Percentiles rank a stretch among this genome's conserved stretches.
Conservation (phyloP, 176 grass and related monocot species). For the Eleusine indica region DNA sequence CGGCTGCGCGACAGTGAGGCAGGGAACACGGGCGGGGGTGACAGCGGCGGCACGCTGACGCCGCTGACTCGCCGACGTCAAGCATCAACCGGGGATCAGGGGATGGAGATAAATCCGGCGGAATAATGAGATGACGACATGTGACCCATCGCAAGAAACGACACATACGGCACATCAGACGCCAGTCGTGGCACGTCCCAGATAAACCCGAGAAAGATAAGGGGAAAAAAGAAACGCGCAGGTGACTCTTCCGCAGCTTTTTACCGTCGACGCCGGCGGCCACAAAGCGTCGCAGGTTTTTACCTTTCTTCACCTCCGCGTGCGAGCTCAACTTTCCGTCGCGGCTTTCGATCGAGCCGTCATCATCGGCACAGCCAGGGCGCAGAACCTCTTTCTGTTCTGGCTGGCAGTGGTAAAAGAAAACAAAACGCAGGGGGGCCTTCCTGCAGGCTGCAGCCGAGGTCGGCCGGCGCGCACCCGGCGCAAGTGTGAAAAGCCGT, state of each 20-base stretch:
- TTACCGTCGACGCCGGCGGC: not conserved
- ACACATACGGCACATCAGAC: too few relatives aligned
- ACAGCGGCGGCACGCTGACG: conserved; percentile 7
- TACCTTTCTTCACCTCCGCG: not conserved
- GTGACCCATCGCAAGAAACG: too few relatives aligned
- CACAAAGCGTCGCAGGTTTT: not conserved
- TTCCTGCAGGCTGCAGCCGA: not conserved
- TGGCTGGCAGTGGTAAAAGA: not conserved
- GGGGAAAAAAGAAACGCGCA: not conserved
- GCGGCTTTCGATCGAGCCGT: not conserved
- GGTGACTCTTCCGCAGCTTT: not conserved
- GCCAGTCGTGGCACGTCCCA: too few relatives aligned
- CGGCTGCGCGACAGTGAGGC: not conserved
- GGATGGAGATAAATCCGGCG: not conserved
- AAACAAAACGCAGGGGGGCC: not conserved
- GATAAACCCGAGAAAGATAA: not conserved
- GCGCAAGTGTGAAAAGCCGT: not conserved
- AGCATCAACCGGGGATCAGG: too few relatives aligned
- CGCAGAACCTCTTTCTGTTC: not conserved
- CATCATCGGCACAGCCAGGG: not conserved
- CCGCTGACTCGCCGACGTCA: not conserved
- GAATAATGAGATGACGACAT: not conserved
- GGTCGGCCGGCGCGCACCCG: not conserved
- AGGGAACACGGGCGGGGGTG: not conserved
- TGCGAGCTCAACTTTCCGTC: not conserved